phyloP scores from a whole-genome alignment of 176 grass and related monocot genomes.

The Themeda triandra region DNA sequence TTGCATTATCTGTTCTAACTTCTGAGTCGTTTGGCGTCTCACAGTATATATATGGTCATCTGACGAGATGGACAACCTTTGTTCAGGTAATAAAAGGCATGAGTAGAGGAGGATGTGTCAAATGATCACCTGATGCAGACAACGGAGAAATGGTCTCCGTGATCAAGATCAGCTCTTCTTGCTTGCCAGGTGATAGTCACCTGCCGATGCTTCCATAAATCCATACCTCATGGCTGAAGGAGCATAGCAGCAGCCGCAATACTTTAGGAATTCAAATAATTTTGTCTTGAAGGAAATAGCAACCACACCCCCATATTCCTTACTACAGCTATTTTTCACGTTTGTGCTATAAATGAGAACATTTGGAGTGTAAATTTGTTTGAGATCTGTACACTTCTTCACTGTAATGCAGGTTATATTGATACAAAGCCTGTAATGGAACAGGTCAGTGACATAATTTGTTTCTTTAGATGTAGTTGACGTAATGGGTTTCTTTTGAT shows the following conservation, averaged over 20 bases:
- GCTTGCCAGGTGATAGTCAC: not conserved
- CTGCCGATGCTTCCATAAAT: not conserved
- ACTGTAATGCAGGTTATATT: not conserved
- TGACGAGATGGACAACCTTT: constrained; percentile 1
- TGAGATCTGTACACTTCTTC: not conserved
- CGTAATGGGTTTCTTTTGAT: too few relatives aligned
- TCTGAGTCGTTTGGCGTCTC: not conserved
- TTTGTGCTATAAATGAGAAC: not conserved
- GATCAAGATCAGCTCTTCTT: not conserved
- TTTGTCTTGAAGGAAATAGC: not conserved
- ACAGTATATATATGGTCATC: not conserved
- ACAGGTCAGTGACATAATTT: not conserved
- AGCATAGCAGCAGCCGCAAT: not conserved
- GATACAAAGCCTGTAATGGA: not conserved
- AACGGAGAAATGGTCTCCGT: not conserved
- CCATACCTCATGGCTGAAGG: not conserved
- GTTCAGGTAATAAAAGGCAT: constrained; percentile 16
- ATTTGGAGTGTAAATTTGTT: not conserved
- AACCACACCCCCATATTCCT: not conserved
- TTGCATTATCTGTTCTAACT: constrained; percentile 7
- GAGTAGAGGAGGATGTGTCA: not conserved
- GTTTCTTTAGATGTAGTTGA: not conserved
- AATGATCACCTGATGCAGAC: constrained; percentile 1
- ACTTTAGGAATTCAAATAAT: not conserved
- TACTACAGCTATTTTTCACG: not conserved